Percentiles rank a stretch among this genome's conserved stretches.
Conservation (phyloP, 106 monocot genomes). For the Phalaenopsis equestris region DNA sequence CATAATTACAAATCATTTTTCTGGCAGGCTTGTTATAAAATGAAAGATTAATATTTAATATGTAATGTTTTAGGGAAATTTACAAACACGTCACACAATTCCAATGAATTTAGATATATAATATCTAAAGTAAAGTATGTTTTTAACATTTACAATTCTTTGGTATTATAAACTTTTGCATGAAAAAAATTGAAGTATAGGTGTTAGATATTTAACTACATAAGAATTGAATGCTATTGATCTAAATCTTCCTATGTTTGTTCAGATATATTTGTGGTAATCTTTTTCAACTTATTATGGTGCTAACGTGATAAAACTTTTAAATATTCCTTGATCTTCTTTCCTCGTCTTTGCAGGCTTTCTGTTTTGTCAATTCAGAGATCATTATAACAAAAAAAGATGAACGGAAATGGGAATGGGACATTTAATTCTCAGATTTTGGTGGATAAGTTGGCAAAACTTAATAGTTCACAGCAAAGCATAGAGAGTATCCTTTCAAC, state of each 20-base stretch:
- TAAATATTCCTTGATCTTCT: not conserved
- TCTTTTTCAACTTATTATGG: not conserved
- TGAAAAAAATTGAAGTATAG: no score
- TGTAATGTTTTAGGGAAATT: no score
- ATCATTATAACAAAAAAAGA: not conserved
- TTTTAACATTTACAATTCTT: no score
- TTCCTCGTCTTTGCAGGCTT: conserved; percentile 12
- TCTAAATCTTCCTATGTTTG: not conserved
- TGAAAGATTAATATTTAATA: no score
- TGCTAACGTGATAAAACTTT: not conserved
- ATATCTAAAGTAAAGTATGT: no score
- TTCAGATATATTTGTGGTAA: not conserved
- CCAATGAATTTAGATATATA: no score
- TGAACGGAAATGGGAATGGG: conserved; percentile 23
- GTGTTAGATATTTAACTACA: no score
- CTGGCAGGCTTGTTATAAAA: no score
- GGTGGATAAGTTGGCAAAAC: conserved; percentile 24
- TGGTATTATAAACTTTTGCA: no score
- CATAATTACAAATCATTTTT: no score
- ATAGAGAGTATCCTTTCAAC: conserved; percentile 27
- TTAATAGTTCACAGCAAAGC: conserved; percentile 27
- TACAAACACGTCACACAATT: no score
- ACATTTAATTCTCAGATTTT: conserved; percentile 22
- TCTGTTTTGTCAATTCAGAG: not conserved
- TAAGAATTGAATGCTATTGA: no score